A percentile compares a stretch with the other conserved stretches of the same genome.
phyloP scores from a whole-genome alignment of 331 rosid genomes.

The Malus hybrid region DNA sequence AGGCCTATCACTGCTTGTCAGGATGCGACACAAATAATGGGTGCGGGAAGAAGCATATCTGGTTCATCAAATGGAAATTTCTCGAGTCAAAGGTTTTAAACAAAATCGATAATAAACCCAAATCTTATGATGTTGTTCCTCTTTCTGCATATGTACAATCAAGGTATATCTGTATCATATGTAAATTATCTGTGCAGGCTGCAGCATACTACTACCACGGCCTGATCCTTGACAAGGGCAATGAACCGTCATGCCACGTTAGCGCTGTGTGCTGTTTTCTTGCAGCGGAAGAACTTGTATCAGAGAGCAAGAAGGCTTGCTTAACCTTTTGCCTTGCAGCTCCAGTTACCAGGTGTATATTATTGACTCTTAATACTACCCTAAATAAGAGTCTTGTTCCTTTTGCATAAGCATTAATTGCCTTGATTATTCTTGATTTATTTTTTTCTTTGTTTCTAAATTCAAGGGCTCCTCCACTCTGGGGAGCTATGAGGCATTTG shows the following conservation, averaged over 20 bases:
- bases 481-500: constrained; percentile 84
- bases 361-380: no score
- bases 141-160: not conserved
- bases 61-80: constrained; percentile 90
- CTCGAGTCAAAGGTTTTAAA: constrained; percentile 70
- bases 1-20: constrained; percentile 76
- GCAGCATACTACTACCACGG: constrained; percentile 97
- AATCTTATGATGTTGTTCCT: not conserved
- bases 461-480: constrained; percentile 72
- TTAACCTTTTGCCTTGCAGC: constrained; percentile 76
- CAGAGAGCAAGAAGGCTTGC: constrained; percentile 82
- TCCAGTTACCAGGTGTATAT: constrained; percentile 75
- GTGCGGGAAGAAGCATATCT: constrained; percentile 59
- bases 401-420: not conserved
- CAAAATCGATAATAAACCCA: no score
- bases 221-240: constrained; percentile 78
- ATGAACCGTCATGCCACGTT: constrained; percentile 59
- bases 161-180: no score
- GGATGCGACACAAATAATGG: constrained; percentile 46
- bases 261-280: constrained; percentile 80
- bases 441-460: not conserved
- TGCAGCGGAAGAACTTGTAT: constrained; percentile 76
- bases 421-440: not conserved
- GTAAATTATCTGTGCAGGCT: constrained; percentile 40
- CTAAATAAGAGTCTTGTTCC: not conserved